Evolutionary conservation across 192 early-diverging fungal species (phyloP).

Genomic region (Podila epicladia): DNA sequence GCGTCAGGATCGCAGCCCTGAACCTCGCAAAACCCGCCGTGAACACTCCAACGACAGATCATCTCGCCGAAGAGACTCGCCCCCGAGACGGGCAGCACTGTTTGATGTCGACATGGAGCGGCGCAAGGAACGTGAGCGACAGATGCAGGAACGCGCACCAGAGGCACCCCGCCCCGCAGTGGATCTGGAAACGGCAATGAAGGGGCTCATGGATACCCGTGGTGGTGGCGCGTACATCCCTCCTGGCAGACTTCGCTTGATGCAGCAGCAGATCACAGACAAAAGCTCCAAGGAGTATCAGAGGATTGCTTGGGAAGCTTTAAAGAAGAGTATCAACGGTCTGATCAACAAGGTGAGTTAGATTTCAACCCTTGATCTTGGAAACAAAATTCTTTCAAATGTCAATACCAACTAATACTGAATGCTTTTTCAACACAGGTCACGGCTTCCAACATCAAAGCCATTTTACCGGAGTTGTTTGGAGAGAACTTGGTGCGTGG

Average conservation of each 20-base stretch:
- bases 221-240: slow-evolving; percentile 88
- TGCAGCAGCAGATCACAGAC: slow-evolving; percentile 79
- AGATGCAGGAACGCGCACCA: slow-evolving; percentile 37
- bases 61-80: neutral
- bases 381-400: neutral
- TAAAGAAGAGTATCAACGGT: slow-evolving; percentile 96
- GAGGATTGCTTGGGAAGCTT: slow-evolving; percentile 92
- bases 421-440: slow-evolving; percentile 54
- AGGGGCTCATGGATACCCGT: slow-evolving; percentile 51
- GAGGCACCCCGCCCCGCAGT: slow-evolving; percentile 39
- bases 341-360: slow-evolving; percentile 84
- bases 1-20: neutral
- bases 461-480: slow-evolving; percentile 89
- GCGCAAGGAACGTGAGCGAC: slow-evolving; percentile 53
- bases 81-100: neutral
- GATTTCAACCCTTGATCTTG: neutral
- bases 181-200: slow-evolving; percentile 55
- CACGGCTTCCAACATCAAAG: slow-evolving; percentile 90
- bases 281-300: slow-evolving; percentile 78
- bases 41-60: slow-evolving; percentile 23
- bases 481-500: slow-evolving; percentile 92
- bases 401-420: neutral
- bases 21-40: neutral
- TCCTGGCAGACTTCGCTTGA: slow-evolving; percentile 78
- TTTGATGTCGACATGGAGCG: slow-evolving; percentile 30